These are phyloP conservation scores for Orbilia oligospora DNA, from an alignment of 2,329 filamentous ascomycete genomes.

Conservation along the genomic window DNA sequence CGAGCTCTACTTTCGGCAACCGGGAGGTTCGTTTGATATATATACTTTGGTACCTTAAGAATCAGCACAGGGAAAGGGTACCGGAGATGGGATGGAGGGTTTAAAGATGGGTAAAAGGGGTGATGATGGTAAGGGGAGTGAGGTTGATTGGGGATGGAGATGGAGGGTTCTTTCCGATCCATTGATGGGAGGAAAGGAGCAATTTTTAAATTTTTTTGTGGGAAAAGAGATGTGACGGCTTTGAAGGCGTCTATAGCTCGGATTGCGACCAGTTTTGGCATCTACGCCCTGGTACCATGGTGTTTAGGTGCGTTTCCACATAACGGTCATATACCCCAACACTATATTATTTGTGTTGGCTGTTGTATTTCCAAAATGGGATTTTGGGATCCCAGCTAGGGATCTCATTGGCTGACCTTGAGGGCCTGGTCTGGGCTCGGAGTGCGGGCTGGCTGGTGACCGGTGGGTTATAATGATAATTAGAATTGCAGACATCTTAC, in stretches of 20 bases:
- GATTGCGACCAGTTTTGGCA: not conserved
- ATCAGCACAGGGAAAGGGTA: not conserved
- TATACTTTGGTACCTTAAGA: not conserved
- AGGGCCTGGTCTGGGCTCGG: too few relatives aligned
- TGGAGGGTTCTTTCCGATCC: not conserved
- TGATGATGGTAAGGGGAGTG: not conserved
- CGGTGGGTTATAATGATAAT: too few relatives aligned
- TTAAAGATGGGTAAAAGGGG: not conserved
- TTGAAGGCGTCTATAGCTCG: constrained; percentile 1
- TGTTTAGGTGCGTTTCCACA: not conserved
- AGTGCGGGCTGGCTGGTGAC: too few relatives aligned
- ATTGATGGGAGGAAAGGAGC: not conserved
- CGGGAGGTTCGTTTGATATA: not conserved
- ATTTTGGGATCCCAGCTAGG: not conserved
- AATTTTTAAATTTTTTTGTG: not conserved
- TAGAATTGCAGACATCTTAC: too few relatives aligned
- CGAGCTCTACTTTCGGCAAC: not conserved
- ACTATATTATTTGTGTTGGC: not conserved
- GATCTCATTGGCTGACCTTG: too few relatives aligned
- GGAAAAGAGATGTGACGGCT: not conserved
- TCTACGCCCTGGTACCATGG: not conserved
- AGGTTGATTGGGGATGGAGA: not conserved
- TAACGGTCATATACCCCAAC: not conserved
- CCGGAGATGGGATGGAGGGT: not conserved
- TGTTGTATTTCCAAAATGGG: not conserved